A percentile compares a stretch with the other conserved stretches of the same genome.
Conservation (phyloP, 2,329 filamentous ascomycete genomes). For the Pezicula rhizophila region DNA sequence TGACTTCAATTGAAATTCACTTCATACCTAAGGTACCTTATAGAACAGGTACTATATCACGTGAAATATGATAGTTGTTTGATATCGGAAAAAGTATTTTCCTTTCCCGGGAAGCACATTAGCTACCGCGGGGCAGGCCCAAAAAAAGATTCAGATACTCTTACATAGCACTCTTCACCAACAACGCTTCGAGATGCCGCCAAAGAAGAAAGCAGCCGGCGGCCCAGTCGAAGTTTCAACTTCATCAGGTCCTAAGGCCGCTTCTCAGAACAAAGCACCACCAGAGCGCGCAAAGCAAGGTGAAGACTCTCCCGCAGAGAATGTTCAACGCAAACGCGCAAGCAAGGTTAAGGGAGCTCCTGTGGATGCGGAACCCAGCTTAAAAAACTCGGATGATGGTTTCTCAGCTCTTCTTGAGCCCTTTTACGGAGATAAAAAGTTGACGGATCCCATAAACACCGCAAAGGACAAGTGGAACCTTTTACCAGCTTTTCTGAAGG, state of each 20-base stretch:
- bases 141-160: background rate
- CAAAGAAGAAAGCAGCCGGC: conserved; percentile 17
- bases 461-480: conserved; percentile 91
- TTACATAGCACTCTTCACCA: background rate
- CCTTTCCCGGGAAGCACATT: no score
- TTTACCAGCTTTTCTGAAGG: conserved; percentile 93
- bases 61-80: no score
- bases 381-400: conserved; percentile 26
- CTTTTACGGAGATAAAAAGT: conserved; percentile 62
- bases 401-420: conserved; percentile 62
- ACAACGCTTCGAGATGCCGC: conserved; percentile 16
- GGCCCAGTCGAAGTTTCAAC: conserved; percentile 16
- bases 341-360: conserved; percentile 11
- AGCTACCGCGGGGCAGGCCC: background rate
- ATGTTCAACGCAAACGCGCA: conserved; percentile 19
- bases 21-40: no score
- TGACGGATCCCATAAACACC: conserved; percentile 65
- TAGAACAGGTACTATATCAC: no score
- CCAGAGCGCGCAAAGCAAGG: background rate
- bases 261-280: conserved; percentile 6
- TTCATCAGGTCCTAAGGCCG: conserved; percentile 9
- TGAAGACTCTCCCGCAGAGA: conserved; percentile 8
- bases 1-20: no score
- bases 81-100: no score
- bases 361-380: conserved; percentile 11